Percentiles rank a stretch among this genome's conserved stretches.
phyloP scores from a whole-genome alignment of 2,329 filamentous ascomycete genomes.

The Cytospora piceae region DNA sequence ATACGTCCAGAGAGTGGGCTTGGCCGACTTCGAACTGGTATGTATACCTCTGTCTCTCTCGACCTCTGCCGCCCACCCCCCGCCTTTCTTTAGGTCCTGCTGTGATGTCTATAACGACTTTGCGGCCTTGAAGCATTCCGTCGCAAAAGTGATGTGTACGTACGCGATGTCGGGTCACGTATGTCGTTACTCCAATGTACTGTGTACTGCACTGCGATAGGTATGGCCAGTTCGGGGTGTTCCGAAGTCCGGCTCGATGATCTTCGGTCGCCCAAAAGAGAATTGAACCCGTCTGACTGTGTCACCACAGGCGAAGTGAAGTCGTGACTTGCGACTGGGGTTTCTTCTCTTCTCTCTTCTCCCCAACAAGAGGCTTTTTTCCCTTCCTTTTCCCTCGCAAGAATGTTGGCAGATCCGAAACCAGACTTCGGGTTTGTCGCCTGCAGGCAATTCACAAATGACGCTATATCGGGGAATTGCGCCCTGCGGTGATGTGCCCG shows the following conservation, averaged over 20 bases:
- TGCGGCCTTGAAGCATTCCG: neutral
- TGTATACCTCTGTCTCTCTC: neutral
- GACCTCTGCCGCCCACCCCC: neutral
- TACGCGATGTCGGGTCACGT: neutral
- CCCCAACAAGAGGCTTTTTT: neutral
- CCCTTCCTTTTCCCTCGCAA: too few species aligned
- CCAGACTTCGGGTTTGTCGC: neutral
- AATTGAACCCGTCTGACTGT: neutral
- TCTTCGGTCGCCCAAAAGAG: neutral
- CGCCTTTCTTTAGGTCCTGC: neutral
- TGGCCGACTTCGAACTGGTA: neutral
- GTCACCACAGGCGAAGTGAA: neutral
- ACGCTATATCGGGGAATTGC: slow-evolving; percentile 18
- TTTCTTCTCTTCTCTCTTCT: neutral
- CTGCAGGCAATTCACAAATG: neutral
- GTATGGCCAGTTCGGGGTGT: neutral
- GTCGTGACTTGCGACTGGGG: too few species aligned
- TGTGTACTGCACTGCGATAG: neutral
- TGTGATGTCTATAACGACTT: neutral
- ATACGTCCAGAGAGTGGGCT: neutral
- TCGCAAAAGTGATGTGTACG: neutral
- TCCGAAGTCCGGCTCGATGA: neutral
- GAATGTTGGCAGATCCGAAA: neutral
- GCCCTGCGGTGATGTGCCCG: slow-evolving; percentile 12
- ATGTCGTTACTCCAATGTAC: neutral